phyloP scores from a whole-genome alignment of 192 early-diverging fungal species.

The Cetraspora pellucida region DNA sequence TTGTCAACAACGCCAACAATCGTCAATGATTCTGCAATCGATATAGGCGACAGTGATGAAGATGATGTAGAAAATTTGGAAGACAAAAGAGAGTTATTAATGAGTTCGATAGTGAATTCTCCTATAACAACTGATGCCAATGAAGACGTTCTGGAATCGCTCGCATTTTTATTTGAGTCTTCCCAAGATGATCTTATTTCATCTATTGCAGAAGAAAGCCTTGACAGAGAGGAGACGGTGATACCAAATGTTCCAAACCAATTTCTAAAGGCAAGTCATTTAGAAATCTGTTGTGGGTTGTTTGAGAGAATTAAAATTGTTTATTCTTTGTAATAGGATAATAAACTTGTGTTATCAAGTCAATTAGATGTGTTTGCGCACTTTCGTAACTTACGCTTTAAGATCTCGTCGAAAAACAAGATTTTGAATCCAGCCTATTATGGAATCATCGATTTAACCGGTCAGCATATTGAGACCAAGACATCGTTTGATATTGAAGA shows the following conservation, averaged over 20 bases:
- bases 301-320: not conserved
- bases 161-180: constrained; percentile 10
- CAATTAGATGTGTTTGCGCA: constrained; percentile 12
- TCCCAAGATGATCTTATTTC: not conserved
- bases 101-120: not conserved
- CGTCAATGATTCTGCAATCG: not conserved
- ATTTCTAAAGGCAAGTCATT: constrained; percentile 7
- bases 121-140: not conserved
- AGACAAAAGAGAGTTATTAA: not conserved
- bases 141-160: not conserved
- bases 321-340: constrained; percentile 7
- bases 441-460: constrained; percentile 12
- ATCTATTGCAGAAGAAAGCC: not conserved
- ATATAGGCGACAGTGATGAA: not conserved
- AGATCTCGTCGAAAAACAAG: constrained; percentile 10
- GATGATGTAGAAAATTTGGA: not conserved
- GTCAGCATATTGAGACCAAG: constrained; percentile 4
- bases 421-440: constrained; percentile 26
- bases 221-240: not conserved
- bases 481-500: not conserved
- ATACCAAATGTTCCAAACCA: not conserved
- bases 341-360: constrained; percentile 11
- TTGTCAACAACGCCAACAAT: not conserved
- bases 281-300: not conserved
- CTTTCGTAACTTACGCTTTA: constrained; percentile 5